Base-by-base conservation (phyloP, 2,329 filamentous ascomycete genomes). In the Aspergillus fumigatus region DNA sequence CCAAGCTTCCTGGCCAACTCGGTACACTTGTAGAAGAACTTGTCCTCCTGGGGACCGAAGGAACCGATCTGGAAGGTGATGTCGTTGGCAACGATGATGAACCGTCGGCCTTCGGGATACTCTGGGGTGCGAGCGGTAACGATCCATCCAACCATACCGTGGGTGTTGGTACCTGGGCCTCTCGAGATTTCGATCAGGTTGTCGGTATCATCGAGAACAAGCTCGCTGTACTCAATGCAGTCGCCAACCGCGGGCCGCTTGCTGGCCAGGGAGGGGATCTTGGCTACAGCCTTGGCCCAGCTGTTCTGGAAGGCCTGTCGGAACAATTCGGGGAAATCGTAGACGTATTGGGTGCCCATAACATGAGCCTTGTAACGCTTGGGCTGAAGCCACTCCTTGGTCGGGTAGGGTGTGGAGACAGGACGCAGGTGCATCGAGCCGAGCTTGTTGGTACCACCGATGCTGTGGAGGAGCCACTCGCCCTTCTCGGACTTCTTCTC, bases 291-390 rank as follows among this genome's bases (percentile, higher is more conserved):
- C 74, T 88, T 87, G 70, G 80, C 79, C 94, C 94, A 99, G 77
- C 85, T 89, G 82, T 97, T 97, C 80, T 97, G 92, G 72, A 96
- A 91, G 48, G 94, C 92, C 78, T 97, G 94, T 71, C 94, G 87
- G 89, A 99, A 99, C 50, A 99, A 87, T 82, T 99, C 94, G 29
- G 94, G 94, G 88, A 99, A 99, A 77, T 99, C 94, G 75, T 99
- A 99, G 54, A 97, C 94, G 73, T 97, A 99, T 78, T 99, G 94
- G 27, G 94, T 99, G 62, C 94, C 94, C 92, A 99, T 97, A 60
- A 97, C 81, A 74, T 99, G 94, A 65, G 94, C 94, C 88, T 96
- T 97, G 87, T 99, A 97, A 67, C 94, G 87, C 87, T 97, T 97
- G 61, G 94, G 94, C 79, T 99, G 94, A 59, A 99, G 84, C 82